Conservation (phyloP, 305 asterid species). For the Ilex paraguariensis region DNA sequence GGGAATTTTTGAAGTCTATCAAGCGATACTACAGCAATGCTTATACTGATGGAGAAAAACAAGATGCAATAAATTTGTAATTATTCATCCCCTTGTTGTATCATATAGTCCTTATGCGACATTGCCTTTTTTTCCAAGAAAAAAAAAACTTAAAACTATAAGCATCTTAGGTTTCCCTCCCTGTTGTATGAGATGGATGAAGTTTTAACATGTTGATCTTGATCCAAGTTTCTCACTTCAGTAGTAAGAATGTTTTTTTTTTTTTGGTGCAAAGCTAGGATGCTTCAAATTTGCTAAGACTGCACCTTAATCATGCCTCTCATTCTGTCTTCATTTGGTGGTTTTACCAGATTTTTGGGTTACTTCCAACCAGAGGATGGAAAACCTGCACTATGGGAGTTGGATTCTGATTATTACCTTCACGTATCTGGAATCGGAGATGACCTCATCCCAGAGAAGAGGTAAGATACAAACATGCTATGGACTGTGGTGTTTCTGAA, state of each 20-base stretch:
- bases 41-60: slow-evolving; percentile 98
- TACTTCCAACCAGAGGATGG: slow-evolving; percentile 98
- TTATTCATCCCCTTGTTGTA: background rate
- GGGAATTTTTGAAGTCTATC: slow-evolving; percentile 93
- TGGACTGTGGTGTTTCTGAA: too few species aligned
- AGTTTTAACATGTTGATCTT: background rate
- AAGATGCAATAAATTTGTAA: slow-evolving; percentile 97
- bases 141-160: background rate
- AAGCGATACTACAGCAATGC: slow-evolving; percentile 97
- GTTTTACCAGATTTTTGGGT: slow-evolving; percentile 79
- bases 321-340: slow-evolving; percentile 19
- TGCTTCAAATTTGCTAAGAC: too few species aligned
- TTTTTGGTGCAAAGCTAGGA: background rate
- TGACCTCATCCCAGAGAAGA: slow-evolving; percentile 56
- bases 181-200: background rate
- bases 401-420: slow-evolving; percentile 98
- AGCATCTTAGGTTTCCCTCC: background rate
- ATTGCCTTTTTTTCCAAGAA: background rate
- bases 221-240: background rate
- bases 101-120: background rate
- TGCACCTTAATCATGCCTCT: background rate
- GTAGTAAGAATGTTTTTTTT: background rate
- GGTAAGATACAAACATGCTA: background rate
- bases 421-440: slow-evolving; percentile 94
- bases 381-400: slow-evolving; percentile 95